A percentile compares a stretch with the other conserved stretches of the same genome.
Conservation (phyloP, 2,329 filamentous ascomycete genomes). For the Paradendryphiella salina region DNA sequence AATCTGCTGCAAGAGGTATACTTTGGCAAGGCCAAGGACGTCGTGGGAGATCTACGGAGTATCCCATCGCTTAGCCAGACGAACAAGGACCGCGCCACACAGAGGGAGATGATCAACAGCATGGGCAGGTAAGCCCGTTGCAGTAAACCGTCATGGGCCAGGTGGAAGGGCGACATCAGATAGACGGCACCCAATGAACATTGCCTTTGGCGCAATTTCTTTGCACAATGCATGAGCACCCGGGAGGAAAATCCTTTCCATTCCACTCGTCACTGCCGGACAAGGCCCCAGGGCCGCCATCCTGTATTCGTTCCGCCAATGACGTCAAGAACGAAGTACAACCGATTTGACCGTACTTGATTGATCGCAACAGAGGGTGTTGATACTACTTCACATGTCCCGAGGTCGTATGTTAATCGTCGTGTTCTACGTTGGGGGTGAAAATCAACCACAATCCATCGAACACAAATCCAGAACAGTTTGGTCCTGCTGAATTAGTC, state of each 20-base stretch:
- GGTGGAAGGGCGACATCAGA: neutral
- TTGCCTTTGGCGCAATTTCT: neutral
- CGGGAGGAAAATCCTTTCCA: neutral
- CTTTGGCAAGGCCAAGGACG: slow-evolving; percentile 98
- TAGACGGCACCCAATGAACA: slow-evolving; percentile 10
- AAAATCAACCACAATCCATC: too few species aligned
- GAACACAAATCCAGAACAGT: too few species aligned
- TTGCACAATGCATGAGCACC: neutral
- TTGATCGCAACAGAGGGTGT: too few species aligned
- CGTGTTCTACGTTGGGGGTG: too few species aligned
- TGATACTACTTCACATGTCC: too few species aligned
- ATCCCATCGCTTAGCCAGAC: slow-evolving; percentile 81
- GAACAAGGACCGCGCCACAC: slow-evolving; percentile 79
- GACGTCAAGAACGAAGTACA: too few species aligned
- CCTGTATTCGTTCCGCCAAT: too few species aligned
- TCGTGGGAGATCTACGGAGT: slow-evolving; percentile 92
- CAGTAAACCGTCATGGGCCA: neutral
- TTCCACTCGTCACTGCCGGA: too few species aligned
- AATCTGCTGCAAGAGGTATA: slow-evolving; percentile 98
- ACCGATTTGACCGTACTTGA: too few species aligned
- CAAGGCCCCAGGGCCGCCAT: too few species aligned
- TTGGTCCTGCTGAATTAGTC: too few species aligned
- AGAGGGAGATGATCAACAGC: slow-evolving; percentile 80
- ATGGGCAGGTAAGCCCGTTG: slow-evolving; percentile 43
- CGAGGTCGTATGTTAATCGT: too few species aligned